Percentiles rank a stretch among this genome's conserved stretches.
Evolutionary conservation across 164 flowering plant genomes (phyloP).

Genomic region (Dillenia turbinata): DNA sequence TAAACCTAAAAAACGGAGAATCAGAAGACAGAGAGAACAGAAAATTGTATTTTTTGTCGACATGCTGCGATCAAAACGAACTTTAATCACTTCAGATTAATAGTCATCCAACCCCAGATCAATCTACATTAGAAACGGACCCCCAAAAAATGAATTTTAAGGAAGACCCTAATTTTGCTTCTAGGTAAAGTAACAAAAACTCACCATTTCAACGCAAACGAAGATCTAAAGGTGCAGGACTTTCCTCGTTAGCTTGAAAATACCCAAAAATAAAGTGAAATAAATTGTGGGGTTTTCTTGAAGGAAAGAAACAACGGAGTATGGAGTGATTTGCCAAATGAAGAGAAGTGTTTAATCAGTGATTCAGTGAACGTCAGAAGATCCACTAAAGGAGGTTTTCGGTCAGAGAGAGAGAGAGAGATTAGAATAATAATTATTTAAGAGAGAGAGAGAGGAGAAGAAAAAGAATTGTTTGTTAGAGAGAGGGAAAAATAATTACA

Average conservation of each 20-base stretch:
- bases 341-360: no score
- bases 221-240: no score
- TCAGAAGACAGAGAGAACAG: no score
- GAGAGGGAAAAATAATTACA: slow-evolving; percentile 2
- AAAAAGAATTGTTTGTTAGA: background rate
- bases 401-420: slow-evolving; percentile 3
- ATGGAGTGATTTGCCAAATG: background rate
- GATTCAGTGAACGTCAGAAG: no score
- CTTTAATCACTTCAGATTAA: background rate
- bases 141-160: slow-evolving; percentile 1
- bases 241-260: no score
- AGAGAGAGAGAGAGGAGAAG: slow-evolving; percentile 3
- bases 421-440: background rate
- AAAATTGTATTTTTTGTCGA: no score
- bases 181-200: slow-evolving; percentile 2
- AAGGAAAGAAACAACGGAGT: background rate
- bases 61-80: background rate
- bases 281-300: no score
- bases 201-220: slow-evolving; percentile 1
- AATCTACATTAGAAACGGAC: background rate
- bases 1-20: no score
- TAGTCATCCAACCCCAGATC: no score
- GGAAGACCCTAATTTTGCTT: background rate
- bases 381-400: background rate
- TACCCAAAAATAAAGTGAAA: no score